Percentiles rank a stretch among this genome's conserved stretches.
Evolutionary conservation across 257 asterid species (phyloP).

Genomic region (Nicotiana otophora): DNA sequence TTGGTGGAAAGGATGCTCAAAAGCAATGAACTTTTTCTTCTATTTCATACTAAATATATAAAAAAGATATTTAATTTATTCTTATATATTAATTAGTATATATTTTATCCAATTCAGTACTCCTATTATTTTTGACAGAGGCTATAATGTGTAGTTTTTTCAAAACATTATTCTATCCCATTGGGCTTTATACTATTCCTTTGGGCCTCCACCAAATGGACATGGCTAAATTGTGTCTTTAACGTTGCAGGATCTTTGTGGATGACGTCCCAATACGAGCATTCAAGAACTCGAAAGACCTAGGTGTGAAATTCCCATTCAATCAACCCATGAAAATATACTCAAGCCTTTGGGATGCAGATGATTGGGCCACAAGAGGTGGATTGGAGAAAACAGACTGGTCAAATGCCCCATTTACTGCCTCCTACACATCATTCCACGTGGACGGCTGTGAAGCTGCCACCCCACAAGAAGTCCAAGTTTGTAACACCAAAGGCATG

Average conservation of each 20-base stretch:
- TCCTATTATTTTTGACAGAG: too few relatives aligned
- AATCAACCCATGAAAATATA: slow-evolving; percentile 40
- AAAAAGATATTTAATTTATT: too few relatives aligned
- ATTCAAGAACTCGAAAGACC: slow-evolving; percentile 30
- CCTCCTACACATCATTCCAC: slow-evolving; percentile 35
- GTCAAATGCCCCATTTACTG: slow-evolving; percentile 37
- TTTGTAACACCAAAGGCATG: slow-evolving; percentile 28
- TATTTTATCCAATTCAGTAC: too few relatives aligned
- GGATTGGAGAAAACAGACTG: slow-evolving; percentile 36
- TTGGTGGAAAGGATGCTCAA: background rate
- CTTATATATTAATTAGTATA: too few relatives aligned
- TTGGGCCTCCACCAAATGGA: background rate
- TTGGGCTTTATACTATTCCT: too few relatives aligned
- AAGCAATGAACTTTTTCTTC: background rate
- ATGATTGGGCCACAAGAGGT: slow-evolving; percentile 46
- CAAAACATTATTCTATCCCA: too few relatives aligned
- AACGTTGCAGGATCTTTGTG: slow-evolving; percentile 30
- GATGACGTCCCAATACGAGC: slow-evolving; percentile 29
- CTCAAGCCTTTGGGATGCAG: slow-evolving; percentile 39
- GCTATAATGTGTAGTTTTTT: too few relatives aligned
- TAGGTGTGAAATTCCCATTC: slow-evolving; percentile 33
- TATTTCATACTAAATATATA: background rate
- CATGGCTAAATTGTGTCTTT: background rate
- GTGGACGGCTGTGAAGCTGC: slow-evolving; percentile 33
- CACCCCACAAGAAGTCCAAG: slow-evolving; percentile 20